Evolutionary conservation across 2,329 filamentous ascomycete genomes (phyloP).

Genomic region (Fusarium falciforme): DNA sequence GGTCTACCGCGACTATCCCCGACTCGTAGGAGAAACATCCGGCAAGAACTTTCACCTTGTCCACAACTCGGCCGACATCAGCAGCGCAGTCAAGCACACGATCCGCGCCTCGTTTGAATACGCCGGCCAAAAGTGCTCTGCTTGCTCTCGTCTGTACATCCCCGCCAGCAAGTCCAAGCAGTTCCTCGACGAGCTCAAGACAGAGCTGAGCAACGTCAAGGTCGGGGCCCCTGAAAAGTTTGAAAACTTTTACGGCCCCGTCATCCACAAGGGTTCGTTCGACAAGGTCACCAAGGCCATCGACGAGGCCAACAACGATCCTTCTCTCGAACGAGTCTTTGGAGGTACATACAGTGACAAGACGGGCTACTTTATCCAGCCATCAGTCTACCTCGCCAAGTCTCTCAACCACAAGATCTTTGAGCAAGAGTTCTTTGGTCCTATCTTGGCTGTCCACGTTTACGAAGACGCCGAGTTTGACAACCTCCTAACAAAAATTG

Average conservation of each 20-base stretch:
- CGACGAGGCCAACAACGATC: constrained; percentile 78
- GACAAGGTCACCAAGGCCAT: constrained; percentile 81
- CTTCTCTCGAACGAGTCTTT: constrained; percentile 74
- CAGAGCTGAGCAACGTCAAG: constrained; percentile 73
- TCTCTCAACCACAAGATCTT: constrained; percentile 79
- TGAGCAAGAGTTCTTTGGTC: constrained; percentile 82
- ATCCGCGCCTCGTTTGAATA: constrained; percentile 89
- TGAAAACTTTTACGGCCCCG: constrained; percentile 84
- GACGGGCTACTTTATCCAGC: constrained; percentile 84
- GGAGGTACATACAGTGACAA: constrained; percentile 81
- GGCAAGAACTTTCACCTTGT: constrained; percentile 93
- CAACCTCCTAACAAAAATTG: constrained; percentile 59
- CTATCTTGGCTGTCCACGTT: constrained; percentile 78
- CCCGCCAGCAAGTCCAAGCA: constrained; percentile 76
- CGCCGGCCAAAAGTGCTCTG: constrained; percentile 91
- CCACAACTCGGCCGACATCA: constrained; percentile 78
- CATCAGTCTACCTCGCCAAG: constrained; percentile 80
- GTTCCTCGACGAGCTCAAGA: constrained; percentile 75
- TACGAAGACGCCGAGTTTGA: constrained; percentile 75
- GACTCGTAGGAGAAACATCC: constrained; percentile 88
- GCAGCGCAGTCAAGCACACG: constrained; percentile 82
- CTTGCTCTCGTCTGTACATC: constrained; percentile 79
- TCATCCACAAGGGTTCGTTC: constrained; percentile 84
- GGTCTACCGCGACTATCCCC: constrained; percentile 84
- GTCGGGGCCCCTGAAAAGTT: constrained; percentile 75